Evolutionary conservation across 1,284 basidiomycete genomes (phyloP).

Genomic region (Microstroma glucosiphilum): DNA sequence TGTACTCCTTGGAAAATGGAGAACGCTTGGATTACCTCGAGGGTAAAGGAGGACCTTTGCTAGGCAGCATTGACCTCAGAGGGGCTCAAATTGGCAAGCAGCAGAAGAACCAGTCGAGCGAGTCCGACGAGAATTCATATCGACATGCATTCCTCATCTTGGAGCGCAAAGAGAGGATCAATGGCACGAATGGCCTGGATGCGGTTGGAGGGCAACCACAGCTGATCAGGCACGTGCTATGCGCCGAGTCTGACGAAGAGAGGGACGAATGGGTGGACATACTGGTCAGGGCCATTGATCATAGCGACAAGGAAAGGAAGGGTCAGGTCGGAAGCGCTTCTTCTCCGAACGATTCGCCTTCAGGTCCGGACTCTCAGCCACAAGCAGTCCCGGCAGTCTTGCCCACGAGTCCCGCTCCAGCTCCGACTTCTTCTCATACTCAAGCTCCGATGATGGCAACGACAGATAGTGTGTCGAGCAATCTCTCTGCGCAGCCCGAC

Average conservation of each 20-base stretch:
- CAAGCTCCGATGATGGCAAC: not conserved
- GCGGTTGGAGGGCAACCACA: constrained; percentile 51
- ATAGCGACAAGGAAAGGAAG: constrained; percentile 15
- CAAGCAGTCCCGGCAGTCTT: not conserved
- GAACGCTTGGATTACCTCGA: constrained; percentile 81
- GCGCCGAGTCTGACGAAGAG: constrained; percentile 87
- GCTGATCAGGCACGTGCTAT: constrained; percentile 79
- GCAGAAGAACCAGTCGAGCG: constrained; percentile 54
- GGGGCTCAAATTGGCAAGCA: constrained; percentile 79
- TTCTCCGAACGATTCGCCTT: not conserved
- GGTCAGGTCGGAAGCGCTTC: not conserved
- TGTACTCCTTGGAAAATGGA: constrained; percentile 75
- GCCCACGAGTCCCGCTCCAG: not conserved
- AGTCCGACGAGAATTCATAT: constrained; percentile 76
- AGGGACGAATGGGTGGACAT: constrained; percentile 91
- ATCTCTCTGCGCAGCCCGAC: not conserved
- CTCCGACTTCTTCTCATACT: not conserved
- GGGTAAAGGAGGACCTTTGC: constrained; percentile 70
- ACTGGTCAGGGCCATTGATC: constrained; percentile 56
- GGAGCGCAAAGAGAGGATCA: constrained; percentile 62
- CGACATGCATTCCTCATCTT: constrained; percentile 95
- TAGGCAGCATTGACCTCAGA: constrained; percentile 78
- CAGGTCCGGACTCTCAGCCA: not conserved
- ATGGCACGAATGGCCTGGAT: not conserved
- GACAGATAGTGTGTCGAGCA: not conserved